Evolutionary conservation across 768 basidiomycete species (phyloP).

Genomic region (Hygrophorus pudorinus): DNA sequence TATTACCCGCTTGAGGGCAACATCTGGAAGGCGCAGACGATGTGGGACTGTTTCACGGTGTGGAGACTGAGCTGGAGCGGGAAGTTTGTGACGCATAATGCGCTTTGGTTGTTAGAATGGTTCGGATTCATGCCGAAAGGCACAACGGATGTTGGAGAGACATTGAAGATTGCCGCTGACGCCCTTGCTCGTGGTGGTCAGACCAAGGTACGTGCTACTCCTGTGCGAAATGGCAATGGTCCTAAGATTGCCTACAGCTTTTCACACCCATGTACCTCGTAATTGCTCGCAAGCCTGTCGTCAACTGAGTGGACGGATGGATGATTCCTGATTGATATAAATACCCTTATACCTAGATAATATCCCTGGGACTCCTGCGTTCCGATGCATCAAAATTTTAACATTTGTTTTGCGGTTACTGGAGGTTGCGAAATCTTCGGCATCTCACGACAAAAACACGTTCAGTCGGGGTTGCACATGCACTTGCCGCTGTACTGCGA

Average conservation of each 20-base stretch:
- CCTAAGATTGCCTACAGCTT: constrained; percentile 33
- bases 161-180: constrained; percentile 72
- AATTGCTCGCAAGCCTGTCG: constrained; percentile 42
- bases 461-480: no score
- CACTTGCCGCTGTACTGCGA: no score
- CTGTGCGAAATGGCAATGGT: constrained; percentile 9
- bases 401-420: no score
- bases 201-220: constrained; percentile 50
- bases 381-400: no score
- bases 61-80: constrained; percentile 90
- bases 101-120: constrained; percentile 67
- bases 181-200: constrained; percentile 79
- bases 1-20: constrained; percentile 98
- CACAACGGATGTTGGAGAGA: constrained; percentile 83
- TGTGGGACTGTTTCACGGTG: constrained; percentile 83
- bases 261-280: constrained; percentile 86
- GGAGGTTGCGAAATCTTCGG: no score
- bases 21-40: constrained; percentile 82
- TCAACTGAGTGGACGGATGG: not conserved
- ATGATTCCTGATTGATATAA: no score
- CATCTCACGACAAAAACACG: no score
- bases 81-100: constrained; percentile 72
- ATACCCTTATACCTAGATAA: no score
- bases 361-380: no score
- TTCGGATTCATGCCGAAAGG: constrained; percentile 83